Evolutionary conservation across 176 grass and related monocot genomes (phyloP), one percentile per base, ranked within the genome.

Genomic region (Bothriochloa decipiens): DNA sequence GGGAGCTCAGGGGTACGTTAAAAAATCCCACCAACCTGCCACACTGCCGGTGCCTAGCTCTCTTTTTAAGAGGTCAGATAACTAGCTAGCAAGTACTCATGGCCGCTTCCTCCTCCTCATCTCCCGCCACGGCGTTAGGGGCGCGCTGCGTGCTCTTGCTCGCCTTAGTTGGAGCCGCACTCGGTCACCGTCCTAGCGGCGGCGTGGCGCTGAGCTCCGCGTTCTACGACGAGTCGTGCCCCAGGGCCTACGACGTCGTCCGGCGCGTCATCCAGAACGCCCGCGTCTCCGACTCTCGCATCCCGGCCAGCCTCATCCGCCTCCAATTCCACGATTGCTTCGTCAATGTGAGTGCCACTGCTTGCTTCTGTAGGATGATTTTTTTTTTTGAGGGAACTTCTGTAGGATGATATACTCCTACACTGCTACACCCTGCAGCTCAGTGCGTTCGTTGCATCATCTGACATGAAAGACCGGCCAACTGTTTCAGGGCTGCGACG

Each of bases 281-380:
- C 0, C 65, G 86, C 0, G 66, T 78, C 63, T 18, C 86, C 8
- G 90, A 78, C 60, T 74, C 74, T 4, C 84, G 87, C 26, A 49
- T 90, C 36, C 83, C 33, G 27, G 81, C 83, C 25, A 83, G 83
- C 63, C 72, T 77, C 86, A 81, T 63, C 79, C 86, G 69, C 40
- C 88, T 57, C 72, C 65, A 85, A 17, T 88, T 88, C 80, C 82
- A 90, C 25, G 76, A 88, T 76, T 79, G 82, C 79, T 79, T 93
- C 77, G 45, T 87, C 85, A 52, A 87, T 39, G 80, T 80, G 53
- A 76, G 58, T 22, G 23, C 58, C 58, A 49, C 12, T 13, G 43
- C 46, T 49, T 49, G 45, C 10, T 43, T 1, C 41, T 43, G 13
- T 1, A 32, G 29, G 29, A 32, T 32, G 45, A 1, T 14, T n/a